These are phyloP conservation scores for Exutisphaerella laricina DNA, from an alignment of 2,329 filamentous ascomycete genomes.

Conservation along the genomic window DNA sequence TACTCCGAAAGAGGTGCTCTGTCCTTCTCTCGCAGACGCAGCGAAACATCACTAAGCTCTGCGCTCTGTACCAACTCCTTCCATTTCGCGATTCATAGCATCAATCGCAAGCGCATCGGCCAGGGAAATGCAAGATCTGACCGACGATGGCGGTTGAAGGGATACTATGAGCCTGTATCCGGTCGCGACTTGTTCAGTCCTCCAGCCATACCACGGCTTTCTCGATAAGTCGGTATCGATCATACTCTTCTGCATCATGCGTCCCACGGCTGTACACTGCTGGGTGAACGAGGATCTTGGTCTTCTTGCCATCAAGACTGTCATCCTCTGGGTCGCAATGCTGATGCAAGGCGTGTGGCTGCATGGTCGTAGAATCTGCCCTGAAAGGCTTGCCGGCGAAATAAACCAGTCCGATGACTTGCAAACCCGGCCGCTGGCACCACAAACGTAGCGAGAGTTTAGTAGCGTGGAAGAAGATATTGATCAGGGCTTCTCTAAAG, in stretches of 20 bases:
- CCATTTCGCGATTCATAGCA: too few species aligned
- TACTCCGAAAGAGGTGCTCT: too few species aligned
- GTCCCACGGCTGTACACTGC: conserved; percentile 5
- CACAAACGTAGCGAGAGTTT: conserved; percentile 2
- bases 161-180: too few species aligned
- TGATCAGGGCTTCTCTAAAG: background rate
- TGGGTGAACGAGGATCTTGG: conserved; percentile 5
- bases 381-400: background rate
- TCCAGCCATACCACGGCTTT: background rate
- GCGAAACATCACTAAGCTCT: too few species aligned
- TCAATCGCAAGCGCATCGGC: too few species aligned
- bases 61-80: too few species aligned
- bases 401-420: background rate
- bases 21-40: too few species aligned
- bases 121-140: too few species aligned
- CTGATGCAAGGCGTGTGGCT: conserved; percentile 4
- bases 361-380: background rate
- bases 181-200: background rate
- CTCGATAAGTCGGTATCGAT: background rate
- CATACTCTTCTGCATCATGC: conserved; percentile 6
- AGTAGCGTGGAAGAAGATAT: background rate
- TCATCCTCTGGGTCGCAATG: conserved; percentile 4
- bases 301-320: conserved; percentile 6
- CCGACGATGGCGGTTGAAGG: too few species aligned
- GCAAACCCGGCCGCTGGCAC: conserved; percentile 2